Evolutionary conservation across 352 stramenopile genomes (phyloP).

Genomic region (Phytophthora pini): DNA sequence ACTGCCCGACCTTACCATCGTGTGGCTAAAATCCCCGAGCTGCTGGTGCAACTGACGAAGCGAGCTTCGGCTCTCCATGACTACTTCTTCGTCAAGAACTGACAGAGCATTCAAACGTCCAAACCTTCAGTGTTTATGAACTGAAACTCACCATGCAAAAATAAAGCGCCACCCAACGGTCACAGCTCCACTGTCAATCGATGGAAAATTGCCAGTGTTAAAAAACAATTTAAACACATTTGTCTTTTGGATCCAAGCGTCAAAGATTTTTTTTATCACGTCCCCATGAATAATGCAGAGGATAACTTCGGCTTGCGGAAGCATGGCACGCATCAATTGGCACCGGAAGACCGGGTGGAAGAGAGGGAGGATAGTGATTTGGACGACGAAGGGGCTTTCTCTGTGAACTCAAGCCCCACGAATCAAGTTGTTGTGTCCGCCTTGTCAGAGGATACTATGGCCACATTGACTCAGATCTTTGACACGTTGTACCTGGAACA

Average conservation of each 20-base stretch:
- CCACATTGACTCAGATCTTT: slow-evolving; percentile 44
- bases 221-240: neutral
- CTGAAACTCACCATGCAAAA: slow-evolving; percentile 3
- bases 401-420: slow-evolving; percentile 15
- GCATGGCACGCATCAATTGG: slow-evolving; percentile 2
- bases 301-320: slow-evolving; percentile 7
- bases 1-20: slow-evolving; percentile 5
- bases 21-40: slow-evolving; percentile 29
- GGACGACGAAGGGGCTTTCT: slow-evolving; percentile 15
- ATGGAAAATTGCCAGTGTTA: no score
- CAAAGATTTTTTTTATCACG: slow-evolving; percentile 22
- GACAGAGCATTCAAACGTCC: neutral
- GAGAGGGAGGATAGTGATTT: slow-evolving; percentile 19
- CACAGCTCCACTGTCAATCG: no score
- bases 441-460: slow-evolving; percentile 35
- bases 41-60: slow-evolving; percentile 57
- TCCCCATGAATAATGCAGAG: slow-evolving; percentile 1
- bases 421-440: slow-evolving; percentile 34
- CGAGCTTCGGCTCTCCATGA: slow-evolving; percentile 56
- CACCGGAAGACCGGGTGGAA: slow-evolving; percentile 15
- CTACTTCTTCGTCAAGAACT: neutral
- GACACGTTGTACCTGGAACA: slow-evolving; percentile 53
- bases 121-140: neutral
- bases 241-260: slow-evolving; percentile 7
- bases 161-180: slow-evolving; percentile 2